A percentile compares a stretch with the other conserved stretches of the same genome.
Evolutionary conservation across 2,329 filamentous ascomycete genomes (phyloP).

Genomic region (Aulographum hederae): DNA sequence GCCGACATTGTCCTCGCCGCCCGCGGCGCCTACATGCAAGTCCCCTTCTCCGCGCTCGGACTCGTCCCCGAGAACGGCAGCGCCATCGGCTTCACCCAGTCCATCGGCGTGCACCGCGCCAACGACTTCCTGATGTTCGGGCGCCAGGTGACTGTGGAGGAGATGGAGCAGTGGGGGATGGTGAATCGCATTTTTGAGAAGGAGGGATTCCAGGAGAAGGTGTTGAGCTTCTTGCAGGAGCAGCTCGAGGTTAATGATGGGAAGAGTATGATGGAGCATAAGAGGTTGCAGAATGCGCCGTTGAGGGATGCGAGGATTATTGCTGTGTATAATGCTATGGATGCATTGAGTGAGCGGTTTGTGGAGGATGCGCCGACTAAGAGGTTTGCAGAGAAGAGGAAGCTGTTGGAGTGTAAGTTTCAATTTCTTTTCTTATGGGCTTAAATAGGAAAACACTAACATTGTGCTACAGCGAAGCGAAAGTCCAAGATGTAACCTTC

Average conservation of each 20-base stretch:
- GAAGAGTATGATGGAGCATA: conserved; percentile 33
- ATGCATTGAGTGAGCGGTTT: conserved; percentile 30
- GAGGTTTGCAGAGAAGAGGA: conserved; percentile 19
- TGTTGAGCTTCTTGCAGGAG: conserved; percentile 22
- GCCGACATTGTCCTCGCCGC: conserved; percentile 30
- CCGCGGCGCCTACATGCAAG: conserved; percentile 25
- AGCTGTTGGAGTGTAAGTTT: conserved; percentile 8
- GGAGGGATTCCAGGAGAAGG: conserved; percentile 23
- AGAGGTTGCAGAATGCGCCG: conserved; percentile 29
- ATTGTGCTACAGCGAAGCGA: too few relatives aligned
- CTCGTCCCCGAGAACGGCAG: conserved; percentile 32
- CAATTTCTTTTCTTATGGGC: too few relatives aligned
- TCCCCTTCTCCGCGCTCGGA: conserved; percentile 28
- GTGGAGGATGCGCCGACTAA: conserved; percentile 26
- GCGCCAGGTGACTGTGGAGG: conserved; percentile 23
- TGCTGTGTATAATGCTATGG: conserved; percentile 27
- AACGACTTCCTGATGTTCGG: conserved; percentile 36
- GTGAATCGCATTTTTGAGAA: conserved; percentile 26
- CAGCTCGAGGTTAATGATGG: conserved; percentile 29
- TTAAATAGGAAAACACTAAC: too few relatives aligned
- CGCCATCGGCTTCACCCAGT: conserved; percentile 25
- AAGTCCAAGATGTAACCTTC: too few relatives aligned
- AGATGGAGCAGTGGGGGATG: conserved; percentile 24
- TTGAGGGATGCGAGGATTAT: conserved; percentile 25
- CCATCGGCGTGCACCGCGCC: conserved; percentile 29